These are phyloP conservation scores for Tulasnella sp. DNA, from an alignment of 768 basidiomycete genomes.

Conservation along the genomic window DNA sequence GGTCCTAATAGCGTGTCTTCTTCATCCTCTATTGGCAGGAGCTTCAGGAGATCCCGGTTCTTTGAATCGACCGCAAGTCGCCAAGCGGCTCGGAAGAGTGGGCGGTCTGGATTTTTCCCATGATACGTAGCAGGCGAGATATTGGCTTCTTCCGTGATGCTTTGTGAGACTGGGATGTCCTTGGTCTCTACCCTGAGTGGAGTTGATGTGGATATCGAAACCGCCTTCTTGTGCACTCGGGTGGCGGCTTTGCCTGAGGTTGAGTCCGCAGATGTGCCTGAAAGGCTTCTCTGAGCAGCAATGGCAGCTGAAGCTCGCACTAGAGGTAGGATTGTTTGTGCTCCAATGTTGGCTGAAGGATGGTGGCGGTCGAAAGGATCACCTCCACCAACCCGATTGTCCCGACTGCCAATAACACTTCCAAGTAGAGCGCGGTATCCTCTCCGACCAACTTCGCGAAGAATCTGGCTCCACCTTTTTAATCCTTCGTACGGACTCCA, in stretches of 20 bases:
- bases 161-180: background rate
- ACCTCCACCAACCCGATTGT: too few species aligned
- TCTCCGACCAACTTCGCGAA: background rate
- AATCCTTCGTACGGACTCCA: background rate
- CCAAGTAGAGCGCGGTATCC: too few species aligned
- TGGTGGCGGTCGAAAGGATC: too few species aligned
- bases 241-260: too few species aligned
- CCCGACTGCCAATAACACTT: too few species aligned
- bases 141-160: too few species aligned
- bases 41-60: constrained; percentile 41
- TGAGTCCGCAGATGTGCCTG: too few species aligned
- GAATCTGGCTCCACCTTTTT: background rate
- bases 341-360: too few species aligned
- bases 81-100: background rate
- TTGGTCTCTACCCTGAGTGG: background rate
- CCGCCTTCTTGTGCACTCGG: too few species aligned
- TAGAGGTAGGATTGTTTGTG: too few species aligned
- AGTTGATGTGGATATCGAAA: background rate
- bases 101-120: background rate
- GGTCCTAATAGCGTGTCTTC: constrained; percentile 40
- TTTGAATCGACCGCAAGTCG: background rate
- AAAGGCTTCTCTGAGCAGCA: too few species aligned
- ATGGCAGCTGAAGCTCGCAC: too few species aligned
- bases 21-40: constrained; percentile 17
- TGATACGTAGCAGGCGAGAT: background rate